A percentile compares a stretch with the other conserved stretches of the same genome.
These are phyloP conservation scores for Thelephora terrestris DNA, from an alignment of 1,284 basidiomycete genomes.

Conservation along the genomic window DNA sequence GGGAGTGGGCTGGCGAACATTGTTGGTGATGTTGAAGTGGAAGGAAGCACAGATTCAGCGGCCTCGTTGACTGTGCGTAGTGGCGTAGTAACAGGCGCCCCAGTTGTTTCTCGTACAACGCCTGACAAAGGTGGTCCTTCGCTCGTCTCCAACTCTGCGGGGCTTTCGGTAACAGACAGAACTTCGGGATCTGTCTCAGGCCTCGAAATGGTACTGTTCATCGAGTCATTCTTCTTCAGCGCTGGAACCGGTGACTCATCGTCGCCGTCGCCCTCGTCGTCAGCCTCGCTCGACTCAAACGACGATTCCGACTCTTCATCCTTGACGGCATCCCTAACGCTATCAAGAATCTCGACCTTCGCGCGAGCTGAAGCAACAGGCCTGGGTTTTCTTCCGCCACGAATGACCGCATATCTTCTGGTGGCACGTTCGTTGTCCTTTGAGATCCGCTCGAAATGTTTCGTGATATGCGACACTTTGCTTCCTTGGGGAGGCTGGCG, in stretches of 20 bases:
- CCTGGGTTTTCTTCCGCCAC: conserved; percentile 75
- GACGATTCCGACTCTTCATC: conserved; percentile 60
- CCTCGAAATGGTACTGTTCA: no score
- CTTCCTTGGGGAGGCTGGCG: conserved; percentile 37
- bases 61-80: background rate
- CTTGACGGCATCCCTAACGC: conserved; percentile 84
- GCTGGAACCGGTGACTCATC: conserved; percentile 42
- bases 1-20: conserved; percentile 18
- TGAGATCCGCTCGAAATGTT: conserved; percentile 66
- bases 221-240: conserved; percentile 11
- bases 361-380: conserved; percentile 87
- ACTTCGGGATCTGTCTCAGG: no score
- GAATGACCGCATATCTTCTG: conserved; percentile 66
- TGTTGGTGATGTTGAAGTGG: conserved; percentile 38
- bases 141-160: background rate
- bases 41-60: conserved; percentile 35
- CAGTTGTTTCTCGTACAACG: background rate
- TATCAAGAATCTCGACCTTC: conserved; percentile 85
- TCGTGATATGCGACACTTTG: conserved; percentile 68
- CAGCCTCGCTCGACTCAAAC: conserved; percentile 77
- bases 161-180: background rate
- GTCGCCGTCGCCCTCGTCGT: conserved; percentile 73
- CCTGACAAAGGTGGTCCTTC: no score
- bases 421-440: conserved; percentile 60
- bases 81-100: background rate